Conservation (phyloP, 192 early-diverging fungal genomes). For the Mortierella claussenii region DNA sequence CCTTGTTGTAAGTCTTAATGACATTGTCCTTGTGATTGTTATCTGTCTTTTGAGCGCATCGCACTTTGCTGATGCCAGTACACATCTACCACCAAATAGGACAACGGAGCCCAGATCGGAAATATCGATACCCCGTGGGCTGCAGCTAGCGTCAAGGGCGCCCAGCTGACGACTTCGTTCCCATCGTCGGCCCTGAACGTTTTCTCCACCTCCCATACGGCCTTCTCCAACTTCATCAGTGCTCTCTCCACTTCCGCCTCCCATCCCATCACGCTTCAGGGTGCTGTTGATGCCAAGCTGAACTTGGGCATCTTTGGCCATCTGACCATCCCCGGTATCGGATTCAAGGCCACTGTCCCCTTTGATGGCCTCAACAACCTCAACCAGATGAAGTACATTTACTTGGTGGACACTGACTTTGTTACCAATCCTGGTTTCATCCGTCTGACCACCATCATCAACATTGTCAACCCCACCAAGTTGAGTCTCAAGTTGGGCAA, state of each 20-base stretch:
- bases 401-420: slow-evolving; percentile 12
- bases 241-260: slow-evolving; percentile 12
- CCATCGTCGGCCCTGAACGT: slow-evolving; percentile 27
- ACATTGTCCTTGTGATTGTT: neutral
- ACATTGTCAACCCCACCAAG: slow-evolving; percentile 27
- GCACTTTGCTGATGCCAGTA: neutral
- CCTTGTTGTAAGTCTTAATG: slow-evolving; percentile 15
- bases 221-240: slow-evolving; percentile 30
- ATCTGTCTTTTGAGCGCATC: neutral
- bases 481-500: slow-evolving; percentile 31
- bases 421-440: slow-evolving; percentile 5
- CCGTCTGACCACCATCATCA: slow-evolving; percentile 19
- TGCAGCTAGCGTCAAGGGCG: slow-evolving; percentile 19
- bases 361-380: slow-evolving; percentile 31
- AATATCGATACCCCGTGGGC: slow-evolving; percentile 31
- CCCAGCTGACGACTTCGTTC: slow-evolving; percentile 26
- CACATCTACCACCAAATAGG: slow-evolving; percentile 8
- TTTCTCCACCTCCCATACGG: slow-evolving; percentile 21
- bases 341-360: slow-evolving; percentile 24
- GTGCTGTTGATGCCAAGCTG: slow-evolving; percentile 39
- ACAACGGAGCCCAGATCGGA: slow-evolving; percentile 33
- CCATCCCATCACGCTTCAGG: slow-evolving; percentile 27
- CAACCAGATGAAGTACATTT: slow-evolving; percentile 22
- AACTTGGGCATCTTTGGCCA: slow-evolving; percentile 44
- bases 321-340: slow-evolving; percentile 32